phyloP scores from a whole-genome alignment of 805 yeast species.

The Dipodascus albidus region DNA sequence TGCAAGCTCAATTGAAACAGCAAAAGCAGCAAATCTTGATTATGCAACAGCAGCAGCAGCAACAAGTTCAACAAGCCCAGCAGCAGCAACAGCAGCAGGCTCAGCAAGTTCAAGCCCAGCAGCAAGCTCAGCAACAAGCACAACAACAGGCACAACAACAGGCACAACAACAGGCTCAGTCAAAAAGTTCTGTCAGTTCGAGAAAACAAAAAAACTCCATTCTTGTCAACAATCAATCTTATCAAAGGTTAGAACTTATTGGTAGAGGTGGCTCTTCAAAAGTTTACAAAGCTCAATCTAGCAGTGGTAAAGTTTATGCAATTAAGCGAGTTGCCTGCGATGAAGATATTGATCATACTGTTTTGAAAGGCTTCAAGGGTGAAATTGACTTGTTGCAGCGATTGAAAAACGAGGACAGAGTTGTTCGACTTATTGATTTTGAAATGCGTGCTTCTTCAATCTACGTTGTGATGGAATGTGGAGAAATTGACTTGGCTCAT shows the following conservation, averaged over 20 bases:
- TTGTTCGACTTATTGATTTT: constrained; percentile 67
- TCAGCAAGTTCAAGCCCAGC: too few species aligned
- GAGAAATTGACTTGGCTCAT: constrained; percentile 80
- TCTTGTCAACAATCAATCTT: constrained; percentile 47
- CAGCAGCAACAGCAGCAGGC: not conserved
- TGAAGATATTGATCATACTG: constrained; percentile 61
- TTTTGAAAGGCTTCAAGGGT: constrained; percentile 73
- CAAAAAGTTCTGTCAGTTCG: constrained; percentile 3
- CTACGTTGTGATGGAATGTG: constrained; percentile 84
- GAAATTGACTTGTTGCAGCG: constrained; percentile 68
- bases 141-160: not conserved
- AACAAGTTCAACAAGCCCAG: not conserved
- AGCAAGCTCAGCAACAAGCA: not conserved
- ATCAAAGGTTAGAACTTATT: constrained; percentile 63
- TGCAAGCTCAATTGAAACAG: constrained; percentile 5
- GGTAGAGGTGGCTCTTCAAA: constrained; percentile 92
- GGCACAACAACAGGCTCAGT: not conserved
- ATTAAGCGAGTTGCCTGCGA: constrained; percentile 72
- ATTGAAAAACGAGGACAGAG: constrained; percentile 52
- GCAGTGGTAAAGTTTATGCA: constrained; percentile 54
- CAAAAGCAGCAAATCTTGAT: not conserved
- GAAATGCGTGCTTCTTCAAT: constrained; percentile 55
- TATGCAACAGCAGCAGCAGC: constrained; percentile 7
- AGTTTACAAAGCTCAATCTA: constrained; percentile 65
- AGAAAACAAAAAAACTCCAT: constrained; percentile 22